A percentile compares a stretch with the other conserved stretches of the same genome.
These are phyloP conservation scores for Laguncularia racemosa DNA, from an alignment of 345 rosid genomes.

Conservation along the genomic window DNA sequence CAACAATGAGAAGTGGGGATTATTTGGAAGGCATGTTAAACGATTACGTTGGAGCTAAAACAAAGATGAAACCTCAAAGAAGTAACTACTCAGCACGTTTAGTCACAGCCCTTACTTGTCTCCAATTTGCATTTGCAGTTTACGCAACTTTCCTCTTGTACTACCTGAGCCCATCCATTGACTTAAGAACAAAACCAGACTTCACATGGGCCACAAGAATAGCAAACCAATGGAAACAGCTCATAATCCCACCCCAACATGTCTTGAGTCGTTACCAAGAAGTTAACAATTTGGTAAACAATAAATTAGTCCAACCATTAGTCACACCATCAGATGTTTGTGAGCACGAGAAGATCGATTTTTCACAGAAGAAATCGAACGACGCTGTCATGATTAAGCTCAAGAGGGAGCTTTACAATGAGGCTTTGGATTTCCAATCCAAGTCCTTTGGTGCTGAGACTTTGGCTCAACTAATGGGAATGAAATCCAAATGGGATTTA, in stretches of 20 bases:
- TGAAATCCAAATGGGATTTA: conserved; percentile 81
- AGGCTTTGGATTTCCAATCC: conserved; percentile 53
- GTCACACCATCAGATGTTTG: conserved; percentile 48
- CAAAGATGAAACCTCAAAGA: conserved; percentile 22
- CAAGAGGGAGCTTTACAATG: conserved; percentile 64
- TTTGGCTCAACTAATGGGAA: conserved; percentile 56
- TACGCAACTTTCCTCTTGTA: conserved; percentile 86
- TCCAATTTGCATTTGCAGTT: conserved; percentile 79
- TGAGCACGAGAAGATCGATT: conserved; percentile 85
- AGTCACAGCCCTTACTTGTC: conserved; percentile 64
- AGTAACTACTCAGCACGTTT: conserved; percentile 40
- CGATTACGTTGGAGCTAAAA: conserved; percentile 44
- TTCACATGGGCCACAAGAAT: conserved; percentile 84
- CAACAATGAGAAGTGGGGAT: conserved; percentile 53
- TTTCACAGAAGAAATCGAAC: conserved; percentile 77
- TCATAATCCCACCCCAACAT: conserved; percentile 55
- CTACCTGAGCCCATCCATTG: conserved; percentile 83
- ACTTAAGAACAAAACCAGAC: conserved; percentile 71
- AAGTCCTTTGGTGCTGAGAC: conserved; percentile 61
- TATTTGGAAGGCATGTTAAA: conserved; percentile 64
- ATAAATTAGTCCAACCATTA: conserved; percentile 25
- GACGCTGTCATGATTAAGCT: conserved; percentile 71
- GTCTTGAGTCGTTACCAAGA: conserved; percentile 56
- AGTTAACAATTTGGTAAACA: conserved; percentile 25
- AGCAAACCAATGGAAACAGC: conserved; percentile 62